Evolutionary conservation across 441 rosid species (phyloP), one percentile per base, ranked within the genome.

Genomic region (Mallotus repandus): DNA sequence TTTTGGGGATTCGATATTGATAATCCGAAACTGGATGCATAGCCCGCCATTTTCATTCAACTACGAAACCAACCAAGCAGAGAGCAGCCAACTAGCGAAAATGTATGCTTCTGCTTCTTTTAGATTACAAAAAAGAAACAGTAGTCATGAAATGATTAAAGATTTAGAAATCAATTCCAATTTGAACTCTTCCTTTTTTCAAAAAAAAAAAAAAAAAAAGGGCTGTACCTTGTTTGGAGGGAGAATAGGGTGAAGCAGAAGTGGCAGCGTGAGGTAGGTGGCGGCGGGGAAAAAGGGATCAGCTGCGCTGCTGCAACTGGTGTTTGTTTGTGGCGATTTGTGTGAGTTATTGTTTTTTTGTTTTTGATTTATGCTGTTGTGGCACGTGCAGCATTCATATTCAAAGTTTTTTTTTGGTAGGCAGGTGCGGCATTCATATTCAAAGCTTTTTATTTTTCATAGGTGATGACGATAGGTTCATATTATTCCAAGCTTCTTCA

Each of bases 21-120:
- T 48, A 80, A 71, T 15, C 88, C 77, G 21, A 77, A 74, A 60
- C 71, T 77, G 66, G 83, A 83, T 19, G 75, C 79, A 76, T 76
- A 74, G 73, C 81, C 80, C 60, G 87, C 85, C 89, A 86, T 79
- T 49, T 56, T 50, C 6, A 3, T 3, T 4, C 7, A 19, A 46
- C n/a, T 16, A 38, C 5, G 5, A 38, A 38, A 38, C 41, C 41
- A 1, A 35, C 38, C 38, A 35, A 25, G 61, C 71, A 9, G 13
- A 46, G 80, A 35, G 16, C 78, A 65, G 80, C 86, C 86, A 87
- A 81, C 84, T 63, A 81, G 80, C 80, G 6, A 13, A 50, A 50
- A 59, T 19, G 70, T 48, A 43, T 2, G 52, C 13, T 2, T 50
- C 49, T 45, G 49, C 49, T 38, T 38, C 3, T 38, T 38, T 38